Base-by-base conservation (phyloP, 768 basidiomycete genomes). In the Mycena pura region DNA sequence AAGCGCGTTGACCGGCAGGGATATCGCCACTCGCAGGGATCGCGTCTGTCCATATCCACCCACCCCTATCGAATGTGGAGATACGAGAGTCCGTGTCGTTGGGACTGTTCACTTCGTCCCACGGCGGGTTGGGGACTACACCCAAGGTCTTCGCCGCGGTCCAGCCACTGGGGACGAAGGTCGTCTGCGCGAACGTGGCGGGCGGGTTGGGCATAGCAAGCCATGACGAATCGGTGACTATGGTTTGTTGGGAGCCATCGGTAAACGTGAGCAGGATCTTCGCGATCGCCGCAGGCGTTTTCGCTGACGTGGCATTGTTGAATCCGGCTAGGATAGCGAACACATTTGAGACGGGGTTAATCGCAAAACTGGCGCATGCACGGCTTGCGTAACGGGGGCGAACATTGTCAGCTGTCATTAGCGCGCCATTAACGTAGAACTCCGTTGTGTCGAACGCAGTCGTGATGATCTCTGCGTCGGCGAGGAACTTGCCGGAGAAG, bases 381-480 rank as follows among this genome's bases (percentile, higher is more conserved):
- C 50, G 50, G 50, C 36, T 51, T 38, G 50, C 50, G 36, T 51
- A 51, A 28, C 50, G 50, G 36, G 50, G 50, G 49, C 50, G 50
- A 40, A 51, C n/a, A 40, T 51, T 29, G 36, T 51, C 50, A 25
- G 17, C 50, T 19, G 17, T 19, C 3, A n/a, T 44, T 25, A 43
- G 24, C 41, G 43, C 39, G 43, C 53, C 53, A 25, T 45, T 45
- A 32, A 55, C 53, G 43, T 43, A 41, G 40, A 41, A 25, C 27
- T 55, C 39, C 28, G 32, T 34, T 17, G 40, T 34, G 40, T 55
- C 53, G 39, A 55, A 48, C 29, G 46, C 46, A 48, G 46, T 48
- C 34, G n/a, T 48, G 46, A 48, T 48, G 46, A 48, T 32, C 46
- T 48, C 46, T 48, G n/a, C 46, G 8, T 5, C 46, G 46, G n/a